Evolutionary conservation across 2,329 filamentous ascomycete species (phyloP), one percentile per base, ranked within the genome.

Genomic region (Truncatella angustata): DNA sequence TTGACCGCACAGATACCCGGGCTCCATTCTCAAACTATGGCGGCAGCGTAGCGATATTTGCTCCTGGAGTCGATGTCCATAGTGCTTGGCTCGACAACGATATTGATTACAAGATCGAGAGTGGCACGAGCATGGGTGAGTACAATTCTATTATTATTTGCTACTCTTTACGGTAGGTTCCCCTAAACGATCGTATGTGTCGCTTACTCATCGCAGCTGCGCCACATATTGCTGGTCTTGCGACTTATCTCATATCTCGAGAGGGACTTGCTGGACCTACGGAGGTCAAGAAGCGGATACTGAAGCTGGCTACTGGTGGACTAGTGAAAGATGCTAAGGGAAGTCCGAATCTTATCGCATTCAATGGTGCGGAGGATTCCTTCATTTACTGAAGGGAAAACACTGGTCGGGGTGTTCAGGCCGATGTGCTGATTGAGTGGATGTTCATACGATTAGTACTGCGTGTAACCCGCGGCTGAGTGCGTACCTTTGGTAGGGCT

Each of bases 41-140:
- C 26, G n/a, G 30, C 11, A 62, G 59, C 42, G 56, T 66, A 12
- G 56, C 60, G 21, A 30, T 66, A 9, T 64, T 64, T 21, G 63
- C 58, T 2, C 63, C 63, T 2, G 63, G 63, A n/a, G 53, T 50
- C 23, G 50, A 59, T 36, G 60, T 66, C 34, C 45, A 43, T 23
- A 64, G 60, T 32, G 56, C 62, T 4, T 63, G 56, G 53, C 52
- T 57, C 4, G 49, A 56, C 3, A 42, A 52, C 26, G 57, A 63
- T 37, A 18, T 53, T 4, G 44, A 47, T 4, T 62, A 63, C 20
- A 37, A 43, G 6, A 51, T 45, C 4, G 28, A 60, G 28, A 59
- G 56, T 36, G 63, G 63, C 16, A 66, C 63, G 2, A 65, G 63
- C 37, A 63, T 64, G 60, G 50, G 53, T 55, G 42, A 24, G 53